Percentiles rank a stretch among this genome's conserved stretches.
Evolutionary conservation across 2,329 filamentous ascomycete species (phyloP).

Genomic region (Tolypocladium tropicale): DNA sequence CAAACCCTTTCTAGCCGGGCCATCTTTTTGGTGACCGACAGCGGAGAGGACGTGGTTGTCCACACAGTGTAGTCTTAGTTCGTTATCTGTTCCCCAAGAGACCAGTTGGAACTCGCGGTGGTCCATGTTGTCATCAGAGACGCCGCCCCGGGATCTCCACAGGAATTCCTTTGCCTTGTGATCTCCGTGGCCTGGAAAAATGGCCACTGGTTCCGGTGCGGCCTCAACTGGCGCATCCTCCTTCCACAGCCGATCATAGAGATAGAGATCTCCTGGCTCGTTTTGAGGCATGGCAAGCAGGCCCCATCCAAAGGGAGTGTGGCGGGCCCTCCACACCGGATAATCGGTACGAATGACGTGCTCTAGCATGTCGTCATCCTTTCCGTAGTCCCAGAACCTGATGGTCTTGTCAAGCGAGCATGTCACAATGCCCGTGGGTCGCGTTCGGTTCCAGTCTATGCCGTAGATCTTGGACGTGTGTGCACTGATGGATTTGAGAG

Average conservation of each 20-base stretch:
- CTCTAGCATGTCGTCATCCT: conserved; percentile 54
- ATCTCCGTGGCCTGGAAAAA: conserved; percentile 51
- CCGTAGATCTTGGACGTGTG: conserved; percentile 93
- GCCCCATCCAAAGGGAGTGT: conserved; percentile 82
- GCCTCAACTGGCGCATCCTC: conserved; percentile 32
- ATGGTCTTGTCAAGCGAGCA: conserved; percentile 88
- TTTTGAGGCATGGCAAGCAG: conserved; percentile 87
- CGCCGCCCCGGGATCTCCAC: conserved; percentile 68
- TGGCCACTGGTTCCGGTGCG: conserved; percentile 37
- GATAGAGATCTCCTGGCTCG: conserved; percentile 71
- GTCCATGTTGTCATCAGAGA: conserved; percentile 60
- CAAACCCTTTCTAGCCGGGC: conserved; percentile 51
- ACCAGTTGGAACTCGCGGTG: conserved; percentile 86
- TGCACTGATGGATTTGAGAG: conserved; percentile 74
- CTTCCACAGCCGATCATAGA: conserved; percentile 60
- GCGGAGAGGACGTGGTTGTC: conserved; percentile 52
- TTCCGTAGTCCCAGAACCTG: conserved; percentile 79
- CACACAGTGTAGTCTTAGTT: conserved; percentile 68
- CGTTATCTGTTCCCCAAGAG: conserved; percentile 82
- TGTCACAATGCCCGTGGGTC: conserved; percentile 63
- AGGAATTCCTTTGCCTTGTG: conserved; percentile 82
- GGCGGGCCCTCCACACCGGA: conserved; percentile 82
- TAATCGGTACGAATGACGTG: conserved; percentile 73
- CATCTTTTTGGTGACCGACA: conserved; percentile 66
- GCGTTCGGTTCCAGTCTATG: conserved; percentile 82